A percentile compares a stretch with the other conserved stretches of the same genome.
phyloP scores from a whole-genome alignment of 169 alveolate species.

The Cryptosporidium andersoni region DNA sequence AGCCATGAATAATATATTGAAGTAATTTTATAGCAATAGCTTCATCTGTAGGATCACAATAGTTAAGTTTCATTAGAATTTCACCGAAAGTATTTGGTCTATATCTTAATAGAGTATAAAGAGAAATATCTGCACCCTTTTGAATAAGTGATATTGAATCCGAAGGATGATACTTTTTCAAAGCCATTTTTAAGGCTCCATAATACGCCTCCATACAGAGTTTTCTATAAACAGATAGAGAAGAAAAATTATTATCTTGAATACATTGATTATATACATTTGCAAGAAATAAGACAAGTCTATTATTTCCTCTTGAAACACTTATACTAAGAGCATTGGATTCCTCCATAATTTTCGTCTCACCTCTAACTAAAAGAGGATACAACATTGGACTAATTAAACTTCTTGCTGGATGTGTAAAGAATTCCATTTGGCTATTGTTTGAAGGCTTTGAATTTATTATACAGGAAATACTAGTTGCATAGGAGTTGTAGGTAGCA shows the following conservation, averaged over 20 bases:
- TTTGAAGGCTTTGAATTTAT: too few species aligned
- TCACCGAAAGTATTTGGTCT: slow-evolving; percentile 39
- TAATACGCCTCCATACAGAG: slow-evolving; percentile 40
- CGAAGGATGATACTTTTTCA: slow-evolving; percentile 52
- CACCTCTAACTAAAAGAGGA: slow-evolving; percentile 59
- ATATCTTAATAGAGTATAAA: slow-evolving; percentile 20
- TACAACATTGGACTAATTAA: slow-evolving; percentile 28
- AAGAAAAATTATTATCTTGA: not conserved
- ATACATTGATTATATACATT: slow-evolving; percentile 47
- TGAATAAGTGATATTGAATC: slow-evolving; percentile 35
- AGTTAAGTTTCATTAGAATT: slow-evolving; percentile 26
- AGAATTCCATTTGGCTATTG: too few species aligned
- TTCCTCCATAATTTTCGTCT: slow-evolving; percentile 32
- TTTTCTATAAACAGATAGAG: slow-evolving; percentile 14
- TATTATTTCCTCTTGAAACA: slow-evolving; percentile 41
- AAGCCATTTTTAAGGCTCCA: slow-evolving; percentile 57
- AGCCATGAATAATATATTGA: slow-evolving; percentile 30
- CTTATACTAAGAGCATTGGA: slow-evolving; percentile 61
- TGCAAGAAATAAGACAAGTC: slow-evolving; percentile 18
- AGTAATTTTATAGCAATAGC: slow-evolving; percentile 36
- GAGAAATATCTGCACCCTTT: slow-evolving; percentile 28
- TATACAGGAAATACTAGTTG: too few species aligned
- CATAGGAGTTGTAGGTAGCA: too few species aligned
- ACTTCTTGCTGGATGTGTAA: not conserved
- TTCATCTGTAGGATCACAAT: slow-evolving; percentile 54